Conservation (phyloP, 257 asterid genomes). For the Asclepias syriaca region DNA sequence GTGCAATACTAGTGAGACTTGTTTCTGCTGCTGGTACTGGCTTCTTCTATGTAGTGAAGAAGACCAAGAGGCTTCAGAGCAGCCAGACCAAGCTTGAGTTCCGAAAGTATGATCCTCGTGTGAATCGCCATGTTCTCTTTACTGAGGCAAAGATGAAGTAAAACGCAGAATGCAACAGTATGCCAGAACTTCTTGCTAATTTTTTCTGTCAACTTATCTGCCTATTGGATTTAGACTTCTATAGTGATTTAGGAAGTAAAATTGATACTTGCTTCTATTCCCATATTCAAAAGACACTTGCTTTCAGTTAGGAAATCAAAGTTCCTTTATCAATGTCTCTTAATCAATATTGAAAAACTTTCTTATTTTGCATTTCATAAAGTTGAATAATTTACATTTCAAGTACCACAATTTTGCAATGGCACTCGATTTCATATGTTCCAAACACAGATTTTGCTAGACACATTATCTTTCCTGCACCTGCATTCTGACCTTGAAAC, state of each 20-base stretch:
- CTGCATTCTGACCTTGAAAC: not conserved
- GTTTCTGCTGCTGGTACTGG: conserved; percentile 74
- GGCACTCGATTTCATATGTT: not conserved
- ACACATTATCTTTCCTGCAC: not conserved
- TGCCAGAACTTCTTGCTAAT: not conserved
- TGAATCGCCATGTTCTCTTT: conserved; percentile 60
- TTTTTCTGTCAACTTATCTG: not conserved
- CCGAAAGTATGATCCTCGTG: conserved; percentile 71
- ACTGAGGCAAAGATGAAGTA: conserved; percentile 71
- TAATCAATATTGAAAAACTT: not conserved
- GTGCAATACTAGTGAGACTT: conserved; percentile 55
- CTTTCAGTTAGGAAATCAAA: not conserved
- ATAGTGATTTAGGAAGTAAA: not conserved
- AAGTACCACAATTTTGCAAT: not conserved
- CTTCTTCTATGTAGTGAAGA: conserved; percentile 63
- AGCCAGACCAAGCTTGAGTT: conserved; percentile 51
- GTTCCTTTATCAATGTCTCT: not conserved
- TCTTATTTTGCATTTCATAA: not conserved
- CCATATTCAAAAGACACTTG: not conserved
- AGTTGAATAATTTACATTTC: not conserved
- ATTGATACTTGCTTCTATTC: not conserved
- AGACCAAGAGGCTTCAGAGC: conserved; percentile 50
- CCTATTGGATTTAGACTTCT: not conserved
- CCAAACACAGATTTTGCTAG: not conserved
- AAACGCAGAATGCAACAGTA: conserved; percentile 6